Evolutionary conservation across 139 green algal species (phyloP), one percentile per base, ranked within the genome.

Genomic region (Haematococcus sp.): DNA sequence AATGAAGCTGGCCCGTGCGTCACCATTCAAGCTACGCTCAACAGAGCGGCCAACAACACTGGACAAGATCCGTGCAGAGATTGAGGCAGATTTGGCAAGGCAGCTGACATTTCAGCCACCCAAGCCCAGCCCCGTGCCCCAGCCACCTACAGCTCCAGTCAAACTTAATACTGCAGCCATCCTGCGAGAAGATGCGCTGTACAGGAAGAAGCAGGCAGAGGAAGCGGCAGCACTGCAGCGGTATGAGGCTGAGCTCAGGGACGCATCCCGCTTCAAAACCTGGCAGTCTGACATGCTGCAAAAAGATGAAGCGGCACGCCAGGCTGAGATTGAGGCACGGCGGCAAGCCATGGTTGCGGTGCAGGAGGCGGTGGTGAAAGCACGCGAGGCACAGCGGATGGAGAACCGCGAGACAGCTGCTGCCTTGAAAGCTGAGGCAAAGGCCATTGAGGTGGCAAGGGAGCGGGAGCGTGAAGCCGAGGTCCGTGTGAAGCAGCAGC

Each of bases 101-200:
- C 71, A 85, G 74, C 71, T 88, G 35, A 84, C 79, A 1, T 82
- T 87, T 52, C 66, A 75, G 43, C 75, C 81, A 0, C 73, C 76
- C 32, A 80, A 77, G 40, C 63, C 84, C 0, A 61, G 51, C 30
- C 81, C 84, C 2, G 49, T 73, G 46, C 86, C 86, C 9, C 30
- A 75, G 19, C 67, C 78, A 20, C 83, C 87, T 17, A 69, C 46
- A 28, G 83, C 84, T 2, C 64, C 83, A 52, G 85, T 92, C 20
- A 81, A 80, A 63, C 81, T 94, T 16, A 95, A 91, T 25, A 83
- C 89, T 32, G 87, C 91, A 2, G 87, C 89, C 33, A 88, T 95
- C 66, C 84, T 95, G 63, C 80, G 91, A 15, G 91, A 95, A 72
- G 88, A 94, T 60, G 87, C 87, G 2, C 58, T 94, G 55, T 91